phyloP scores from a whole-genome alignment of 352 stramenopile genomes.

The Phytophthora chlamydospora region DNA sequence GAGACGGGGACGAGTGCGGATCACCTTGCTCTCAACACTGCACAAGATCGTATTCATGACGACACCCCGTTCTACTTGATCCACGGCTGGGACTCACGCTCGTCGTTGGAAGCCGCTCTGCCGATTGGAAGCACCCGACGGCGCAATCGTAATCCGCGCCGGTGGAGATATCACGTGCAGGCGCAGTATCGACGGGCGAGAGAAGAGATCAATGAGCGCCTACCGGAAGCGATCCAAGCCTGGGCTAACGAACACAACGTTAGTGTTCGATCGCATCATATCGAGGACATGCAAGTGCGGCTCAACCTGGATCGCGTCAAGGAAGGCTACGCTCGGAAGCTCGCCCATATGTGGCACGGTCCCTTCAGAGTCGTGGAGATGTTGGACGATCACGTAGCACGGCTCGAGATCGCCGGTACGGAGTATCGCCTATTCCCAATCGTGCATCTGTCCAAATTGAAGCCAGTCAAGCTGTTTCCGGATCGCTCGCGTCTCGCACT shows the following conservation, averaged over 20 bases:
- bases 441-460: conserved; percentile 28
- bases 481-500: neutral
- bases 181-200: conserved; percentile 1
- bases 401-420: conserved; percentile 13
- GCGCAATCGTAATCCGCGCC: neutral
- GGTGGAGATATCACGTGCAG: conserved; percentile 8
- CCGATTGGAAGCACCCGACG: too few species aligned
- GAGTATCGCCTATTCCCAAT: conserved; percentile 21
- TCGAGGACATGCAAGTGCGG: neutral
- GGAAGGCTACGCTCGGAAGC: conserved; percentile 28
- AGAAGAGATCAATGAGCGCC: neutral
- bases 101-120: conserved; percentile 11
- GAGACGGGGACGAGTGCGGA: conserved; percentile 31
- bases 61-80: conserved; percentile 2
- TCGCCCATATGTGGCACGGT: conserved; percentile 23
- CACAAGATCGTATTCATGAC: neutral
- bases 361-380: conserved; percentile 19
- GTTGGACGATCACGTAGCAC: conserved; percentile 6
- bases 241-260: neutral
- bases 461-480: conserved; percentile 1
- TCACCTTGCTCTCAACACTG: neutral
- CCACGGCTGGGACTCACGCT: conserved; percentile 4
- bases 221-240: neutral
- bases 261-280: neutral
- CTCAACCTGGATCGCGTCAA: too few species aligned